Percentiles rank a stretch among this genome's conserved stretches.
These are phyloP conservation scores for Zygosaccharomyces pseudorouxii DNA, from an alignment of 805 yeast genomes.

Conservation along the genomic window DNA sequence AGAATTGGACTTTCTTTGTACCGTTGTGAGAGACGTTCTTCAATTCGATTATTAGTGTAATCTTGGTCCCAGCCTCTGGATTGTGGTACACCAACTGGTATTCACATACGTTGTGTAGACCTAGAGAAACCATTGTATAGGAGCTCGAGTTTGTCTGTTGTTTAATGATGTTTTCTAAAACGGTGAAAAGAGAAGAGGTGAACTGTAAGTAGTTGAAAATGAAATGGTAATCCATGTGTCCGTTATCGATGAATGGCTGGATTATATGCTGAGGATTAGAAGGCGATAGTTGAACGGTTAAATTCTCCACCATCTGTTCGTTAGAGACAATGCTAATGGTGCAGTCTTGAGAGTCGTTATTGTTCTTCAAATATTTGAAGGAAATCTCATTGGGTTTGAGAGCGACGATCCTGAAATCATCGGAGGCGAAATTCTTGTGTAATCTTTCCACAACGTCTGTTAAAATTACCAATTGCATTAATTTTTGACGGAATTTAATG, in stretches of 20 bases:
- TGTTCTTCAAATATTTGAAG: conserved; percentile 32
- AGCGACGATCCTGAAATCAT: conserved; percentile 30
- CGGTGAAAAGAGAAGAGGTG: conserved; percentile 30
- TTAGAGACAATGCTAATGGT: conserved; percentile 29
- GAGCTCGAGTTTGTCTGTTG: conserved; percentile 10
- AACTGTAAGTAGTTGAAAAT: conserved; percentile 35
- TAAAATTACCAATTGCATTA: conserved; percentile 33
- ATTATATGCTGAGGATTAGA: conserved; percentile 34
- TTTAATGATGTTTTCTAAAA: conserved; percentile 20
- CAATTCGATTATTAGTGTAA: conserved; percentile 28
- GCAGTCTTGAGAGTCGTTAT: conserved; percentile 30
- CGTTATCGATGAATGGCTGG: conserved; percentile 31
- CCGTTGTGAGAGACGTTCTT: conserved; percentile 30
- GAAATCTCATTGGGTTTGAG: conserved; percentile 34
- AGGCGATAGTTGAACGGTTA: conserved; percentile 29
- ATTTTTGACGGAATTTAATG: conserved; percentile 29
- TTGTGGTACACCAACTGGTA: conserved; percentile 31
- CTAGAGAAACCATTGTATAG: conserved; percentile 24
- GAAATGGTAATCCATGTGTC: conserved; percentile 31
- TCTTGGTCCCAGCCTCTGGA: conserved; percentile 25
- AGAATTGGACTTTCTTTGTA: conserved; percentile 23
- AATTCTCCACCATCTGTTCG: conserved; percentile 28
- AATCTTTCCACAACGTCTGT: conserved; percentile 35
- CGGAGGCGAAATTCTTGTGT: conserved; percentile 33
- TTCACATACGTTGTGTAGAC: conserved; percentile 30